Percentiles rank a stretch among this genome's conserved stretches.
Evolutionary conservation across 306 rosid species (phyloP).

Genomic region (Vicia sativa): DNA sequence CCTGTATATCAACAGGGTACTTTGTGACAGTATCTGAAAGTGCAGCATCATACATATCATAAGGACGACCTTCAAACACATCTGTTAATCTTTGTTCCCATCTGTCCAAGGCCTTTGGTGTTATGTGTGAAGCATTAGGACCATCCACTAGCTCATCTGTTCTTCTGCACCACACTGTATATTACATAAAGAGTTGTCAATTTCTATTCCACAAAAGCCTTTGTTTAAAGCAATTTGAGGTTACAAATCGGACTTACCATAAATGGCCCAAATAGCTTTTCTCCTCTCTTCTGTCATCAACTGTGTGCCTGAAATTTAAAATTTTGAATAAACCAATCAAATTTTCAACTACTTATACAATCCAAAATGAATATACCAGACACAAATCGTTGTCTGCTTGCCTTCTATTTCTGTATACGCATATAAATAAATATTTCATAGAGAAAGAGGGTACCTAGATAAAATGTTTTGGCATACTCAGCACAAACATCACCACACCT

Average conservation of each 20-base stretch:
- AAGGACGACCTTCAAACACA: constrained; percentile 81
- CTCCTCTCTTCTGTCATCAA: constrained; percentile 88
- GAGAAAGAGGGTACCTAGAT: constrained; percentile 58
- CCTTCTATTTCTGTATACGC: too few species aligned
- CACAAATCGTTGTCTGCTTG: too few species aligned
- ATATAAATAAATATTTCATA: too few species aligned
- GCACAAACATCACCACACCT: constrained; percentile 95
- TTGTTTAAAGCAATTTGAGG: background rate
- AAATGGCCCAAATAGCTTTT: constrained; percentile 93
- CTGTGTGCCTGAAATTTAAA: constrained; percentile 69
- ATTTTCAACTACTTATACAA: too few species aligned
- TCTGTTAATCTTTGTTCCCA: constrained; percentile 78
- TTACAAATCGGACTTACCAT: constrained; percentile 54
- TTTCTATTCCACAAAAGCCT: background rate
- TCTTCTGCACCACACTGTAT: constrained; percentile 94
- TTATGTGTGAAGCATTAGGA: constrained; percentile 92
- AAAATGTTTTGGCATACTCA: constrained; percentile 95
- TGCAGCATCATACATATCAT: constrained; percentile 97
- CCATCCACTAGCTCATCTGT: constrained; percentile 97
- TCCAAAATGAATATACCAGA: too few species aligned
- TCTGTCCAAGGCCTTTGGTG: constrained; percentile 90
- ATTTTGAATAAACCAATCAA: too few species aligned
- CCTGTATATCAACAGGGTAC: constrained; percentile 93
- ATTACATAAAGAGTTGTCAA: constrained; percentile 20
- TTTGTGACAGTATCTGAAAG: constrained; percentile 76